Conservation (phyloP, 768 basidiomycete genomes). For the Termitomyces sp. region DNA sequence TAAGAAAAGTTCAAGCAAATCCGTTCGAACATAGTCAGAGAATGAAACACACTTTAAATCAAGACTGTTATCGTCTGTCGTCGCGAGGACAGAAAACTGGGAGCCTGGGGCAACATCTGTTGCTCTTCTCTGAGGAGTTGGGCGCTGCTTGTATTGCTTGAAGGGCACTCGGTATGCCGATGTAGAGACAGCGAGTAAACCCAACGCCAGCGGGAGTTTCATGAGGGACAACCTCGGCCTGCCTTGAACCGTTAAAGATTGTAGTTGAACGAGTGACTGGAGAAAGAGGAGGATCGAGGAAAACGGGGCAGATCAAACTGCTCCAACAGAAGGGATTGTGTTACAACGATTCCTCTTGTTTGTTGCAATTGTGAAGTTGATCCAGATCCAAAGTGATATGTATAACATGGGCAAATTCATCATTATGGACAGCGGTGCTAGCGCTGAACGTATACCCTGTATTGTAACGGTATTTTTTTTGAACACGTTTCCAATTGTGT, state of each 20-base stretch:
- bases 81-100: conserved; percentile 29
- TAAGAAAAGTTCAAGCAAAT: neutral
- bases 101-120: conserved; percentile 19
- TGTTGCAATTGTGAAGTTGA: conserved; percentile 9
- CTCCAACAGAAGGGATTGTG: conserved; percentile 4
- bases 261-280: conserved; percentile 15
- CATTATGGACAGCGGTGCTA: neutral
- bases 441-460: neutral
- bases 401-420: neutral
- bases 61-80: conserved; percentile 27
- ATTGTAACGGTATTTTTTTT: neutral
- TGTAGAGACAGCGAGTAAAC: conserved; percentile 27
- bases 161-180: conserved; percentile 44
- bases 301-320: neutral
- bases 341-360: conserved; percentile 13
- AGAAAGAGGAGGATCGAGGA: conserved; percentile 10
- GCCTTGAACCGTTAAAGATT: conserved; percentile 7
- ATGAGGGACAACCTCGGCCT: conserved; percentile 22
- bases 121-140: conserved; percentile 32
- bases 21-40: neutral
- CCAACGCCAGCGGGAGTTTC: conserved; percentile 35
- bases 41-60: conserved; percentile 36
- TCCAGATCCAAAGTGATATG: conserved; percentile 4
- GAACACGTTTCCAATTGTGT: neutral
- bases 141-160: conserved; percentile 33